Conservation (phyloP, 495 filamentous ascomycete species). For the Jackrogersella minutella region DNA sequence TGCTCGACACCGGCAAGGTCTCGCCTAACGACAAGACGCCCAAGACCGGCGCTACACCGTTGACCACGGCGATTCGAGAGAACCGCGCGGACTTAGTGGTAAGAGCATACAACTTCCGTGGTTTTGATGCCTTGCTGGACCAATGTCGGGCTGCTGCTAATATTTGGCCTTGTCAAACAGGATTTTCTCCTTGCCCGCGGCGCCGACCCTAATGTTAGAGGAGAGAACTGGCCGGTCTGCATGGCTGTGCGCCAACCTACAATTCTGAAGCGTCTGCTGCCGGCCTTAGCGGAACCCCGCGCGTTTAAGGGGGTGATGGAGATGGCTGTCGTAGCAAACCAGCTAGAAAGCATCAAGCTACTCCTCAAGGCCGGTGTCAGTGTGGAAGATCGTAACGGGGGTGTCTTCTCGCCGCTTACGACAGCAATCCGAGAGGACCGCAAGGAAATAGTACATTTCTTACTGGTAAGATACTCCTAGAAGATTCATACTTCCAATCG, state of each 20-base stretch:
- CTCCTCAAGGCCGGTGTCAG: constrained; percentile 58
- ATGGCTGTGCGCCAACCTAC: constrained; percentile 59
- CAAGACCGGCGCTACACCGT: constrained; percentile 54
- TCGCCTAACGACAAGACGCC: constrained; percentile 58
- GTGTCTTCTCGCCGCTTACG: constrained; percentile 63
- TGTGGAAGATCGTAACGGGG: constrained; percentile 65
- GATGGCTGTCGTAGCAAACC: constrained; percentile 61
- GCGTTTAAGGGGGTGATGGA: constrained; percentile 64
- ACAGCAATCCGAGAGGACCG: constrained; percentile 62
- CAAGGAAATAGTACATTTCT: constrained; percentile 57
- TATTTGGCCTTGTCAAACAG: not conserved
- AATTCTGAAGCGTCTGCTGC: constrained; percentile 57
- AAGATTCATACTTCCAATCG: not conserved
- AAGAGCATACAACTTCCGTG: not conserved
- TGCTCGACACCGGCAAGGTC: constrained; percentile 56
- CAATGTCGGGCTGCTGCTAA: constrained; percentile 10
- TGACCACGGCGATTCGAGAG: constrained; percentile 64
- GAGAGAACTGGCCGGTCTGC: constrained; percentile 64
- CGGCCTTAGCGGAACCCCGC: constrained; percentile 52
- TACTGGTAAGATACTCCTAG: constrained; percentile 44
- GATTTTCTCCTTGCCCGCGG: constrained; percentile 58
- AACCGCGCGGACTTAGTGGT: constrained; percentile 54
- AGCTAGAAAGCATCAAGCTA: constrained; percentile 53
- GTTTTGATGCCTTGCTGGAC: too few relatives aligned
- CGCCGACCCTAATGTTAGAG: constrained; percentile 60